Base-by-base conservation (phyloP, 75 land plant species). In the Chamaecyparis obtusa region DNA sequence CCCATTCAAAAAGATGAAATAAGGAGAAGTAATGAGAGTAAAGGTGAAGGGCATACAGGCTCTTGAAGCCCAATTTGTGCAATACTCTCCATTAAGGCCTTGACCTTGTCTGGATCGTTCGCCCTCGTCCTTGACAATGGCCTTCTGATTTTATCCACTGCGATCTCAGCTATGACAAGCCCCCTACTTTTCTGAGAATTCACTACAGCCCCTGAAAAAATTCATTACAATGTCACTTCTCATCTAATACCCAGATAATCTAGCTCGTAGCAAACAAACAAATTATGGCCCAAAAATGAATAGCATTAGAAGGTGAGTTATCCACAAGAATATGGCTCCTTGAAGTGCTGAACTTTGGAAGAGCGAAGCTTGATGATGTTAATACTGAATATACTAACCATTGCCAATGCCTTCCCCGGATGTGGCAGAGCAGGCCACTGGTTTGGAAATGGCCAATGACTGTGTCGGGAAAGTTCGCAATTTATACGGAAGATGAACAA, bases 41-140 rank as follows among this genome's bases (percentile, higher is more conserved):
- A 64, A 64, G 24, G 69, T 64, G n/a, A 21, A 21, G n/a, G 24
- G 85, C 93, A 84, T 83, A 97, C 99, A 15, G 99, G 99, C 75
- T 93, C 99, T 90, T 96, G 96, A 39, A 98, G 97, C 7, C 99
- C 99, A 84, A 98, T 98, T 88, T 94, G 88, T n/a, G 88, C 85
- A 55, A 98, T 98, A 87, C 99, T 98, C 33, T 93, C 95, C 99
- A 98, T 98, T 60, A 98, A 88, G 7, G 92, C 92, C 91, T 95
- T 87, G 85, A 98, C 99, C 87, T 98, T 98, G 81, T 90, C 85
- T 4, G 95, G 99, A 79, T 98, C 97, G 85, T 98, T 98, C 15
- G 93, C 91, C 83, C 99, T 89, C 0, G 99, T 98, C 5, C 99
- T 91, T 88, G 95, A 91, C 51, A 98, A 85, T 16, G 99, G 99